Base-by-base conservation (phyloP, 331 rosid genomes). In the Pyrus hybrid region DNA sequence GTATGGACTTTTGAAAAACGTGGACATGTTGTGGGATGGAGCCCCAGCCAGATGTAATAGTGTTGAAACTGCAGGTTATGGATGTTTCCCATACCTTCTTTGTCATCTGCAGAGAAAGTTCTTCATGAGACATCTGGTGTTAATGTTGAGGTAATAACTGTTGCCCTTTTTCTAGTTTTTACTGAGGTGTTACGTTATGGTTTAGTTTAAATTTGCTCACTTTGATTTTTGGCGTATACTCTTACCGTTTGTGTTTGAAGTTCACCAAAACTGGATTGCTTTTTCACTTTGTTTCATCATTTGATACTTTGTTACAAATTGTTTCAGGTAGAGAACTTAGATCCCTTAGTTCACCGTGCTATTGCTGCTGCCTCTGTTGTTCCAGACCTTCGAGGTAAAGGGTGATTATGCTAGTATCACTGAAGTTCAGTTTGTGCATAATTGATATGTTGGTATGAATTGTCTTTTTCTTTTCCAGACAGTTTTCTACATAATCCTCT, bases 381-480 rank as follows among this genome's bases (percentile, higher is more conserved):
- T 83, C 96, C 93, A 35, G 97, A 94, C 89, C 87, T 94, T 80
- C 92, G 76, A 86, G 96, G 99, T 91, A 81, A 60, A 76, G 54
- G 30, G 5, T 45, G 63, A 51, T 58, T 18, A 53, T 64, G 57
- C 43, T 65, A 29, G 35, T 51, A 60, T 30, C n/a, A 3, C 4
- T 21, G 17, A 25, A 61, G 35, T 51, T 47, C 35, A 17, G 25
- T 12, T 25, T 68, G 45, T 43, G 33, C 58, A 13, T 54, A 41
- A 53, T 56, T 21, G 68, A 51, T 69, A 22, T 53, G 17, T 6
- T 70, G 33, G 73, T 25, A 11, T 11, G 63, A 28, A 3, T 17
- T 71, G 64, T 54, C 64, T 3, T 43, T 43, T 68, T 16, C 26
- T 68, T 12, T 22, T 22, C 28, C 51, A 18, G 16, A n/a, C 3